Evolutionary conservation across 495 filamentous ascomycete genomes (phyloP).

Genomic region (Hypoxylon fuscum): DNA sequence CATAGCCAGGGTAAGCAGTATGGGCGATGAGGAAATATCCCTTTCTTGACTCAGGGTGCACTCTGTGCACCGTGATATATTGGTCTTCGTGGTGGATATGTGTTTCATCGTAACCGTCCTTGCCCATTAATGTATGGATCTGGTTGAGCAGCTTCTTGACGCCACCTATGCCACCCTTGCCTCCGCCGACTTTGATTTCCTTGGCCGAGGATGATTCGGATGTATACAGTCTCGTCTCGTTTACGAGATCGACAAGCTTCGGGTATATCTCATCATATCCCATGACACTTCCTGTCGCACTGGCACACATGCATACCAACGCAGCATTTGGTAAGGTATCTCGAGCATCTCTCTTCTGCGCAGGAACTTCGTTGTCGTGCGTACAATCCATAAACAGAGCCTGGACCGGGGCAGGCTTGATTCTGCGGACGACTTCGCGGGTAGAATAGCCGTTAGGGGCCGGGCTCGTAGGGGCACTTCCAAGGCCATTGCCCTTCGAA

Average conservation of each 20-base stretch:
- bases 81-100: constrained; percentile 96
- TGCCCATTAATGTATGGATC: constrained; percentile 92
- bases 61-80: constrained; percentile 94
- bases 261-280: constrained; percentile 99
- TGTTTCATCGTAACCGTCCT: constrained; percentile 92
- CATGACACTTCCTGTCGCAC: constrained; percentile 93
- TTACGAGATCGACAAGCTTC: constrained; percentile 85
- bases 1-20: constrained; percentile 90
- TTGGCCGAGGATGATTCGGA: constrained; percentile 70
- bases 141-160: constrained; percentile 91
- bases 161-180: constrained; percentile 82
- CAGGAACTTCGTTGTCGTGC: constrained; percentile 96
- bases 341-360: constrained; percentile 92
- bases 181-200: constrained; percentile 66
- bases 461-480: constrained; percentile 42
- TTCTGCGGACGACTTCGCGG: constrained; percentile 71
- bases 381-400: constrained; percentile 99
- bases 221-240: constrained; percentile 82
- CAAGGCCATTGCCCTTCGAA: constrained; percentile 38
- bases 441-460: constrained; percentile 34
- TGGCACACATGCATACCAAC: constrained; percentile 93
- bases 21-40: constrained; percentile 96
- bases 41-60: constrained; percentile 87
- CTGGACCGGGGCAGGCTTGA: constrained; percentile 84
- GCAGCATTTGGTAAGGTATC: constrained; percentile 97